Conservation (phyloP, 805 yeast genomes). For the Candida nonsorbophila region DNA sequence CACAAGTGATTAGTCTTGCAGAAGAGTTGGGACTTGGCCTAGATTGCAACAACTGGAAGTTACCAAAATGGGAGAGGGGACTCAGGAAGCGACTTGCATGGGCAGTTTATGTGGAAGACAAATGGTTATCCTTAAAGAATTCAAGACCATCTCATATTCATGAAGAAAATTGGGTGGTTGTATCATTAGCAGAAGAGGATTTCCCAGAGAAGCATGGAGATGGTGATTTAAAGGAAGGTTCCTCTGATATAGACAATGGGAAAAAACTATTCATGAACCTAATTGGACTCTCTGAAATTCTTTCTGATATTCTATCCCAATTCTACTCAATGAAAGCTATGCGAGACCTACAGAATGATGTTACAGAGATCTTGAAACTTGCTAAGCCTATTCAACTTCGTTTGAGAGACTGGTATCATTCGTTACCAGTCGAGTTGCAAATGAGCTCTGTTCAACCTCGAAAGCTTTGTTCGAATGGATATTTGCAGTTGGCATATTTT, state of each 20-base stretch:
- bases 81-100: conserved; percentile 84
- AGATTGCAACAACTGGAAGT: conserved; percentile 87
- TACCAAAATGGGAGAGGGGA: conserved; percentile 95
- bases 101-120: conserved; percentile 92
- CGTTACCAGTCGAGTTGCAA: conserved; percentile 58
- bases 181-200: conserved; percentile 63
- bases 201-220: conserved; percentile 67
- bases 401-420: conserved; percentile 72
- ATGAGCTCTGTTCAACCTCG: conserved; percentile 58
- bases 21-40: conserved; percentile 89
- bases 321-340: conserved; percentile 70
- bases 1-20: conserved; percentile 81
- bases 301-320: conserved; percentile 66
- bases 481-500: conserved; percentile 78
- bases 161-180: conserved; percentile 76
- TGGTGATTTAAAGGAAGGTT: conserved; percentile 48
- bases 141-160: conserved; percentile 79
- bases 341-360: conserved; percentile 42
- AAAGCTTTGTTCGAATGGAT: conserved; percentile 67
- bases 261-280: conserved; percentile 62
- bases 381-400: conserved; percentile 81
- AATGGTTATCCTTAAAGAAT: conserved; percentile 81
- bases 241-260: conserved; percentile 68
- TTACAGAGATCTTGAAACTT: conserved; percentile 61
- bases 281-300: conserved; percentile 60